Conservation (phyloP, 179 eudicot genomes). For the Silene coronaria region DNA sequence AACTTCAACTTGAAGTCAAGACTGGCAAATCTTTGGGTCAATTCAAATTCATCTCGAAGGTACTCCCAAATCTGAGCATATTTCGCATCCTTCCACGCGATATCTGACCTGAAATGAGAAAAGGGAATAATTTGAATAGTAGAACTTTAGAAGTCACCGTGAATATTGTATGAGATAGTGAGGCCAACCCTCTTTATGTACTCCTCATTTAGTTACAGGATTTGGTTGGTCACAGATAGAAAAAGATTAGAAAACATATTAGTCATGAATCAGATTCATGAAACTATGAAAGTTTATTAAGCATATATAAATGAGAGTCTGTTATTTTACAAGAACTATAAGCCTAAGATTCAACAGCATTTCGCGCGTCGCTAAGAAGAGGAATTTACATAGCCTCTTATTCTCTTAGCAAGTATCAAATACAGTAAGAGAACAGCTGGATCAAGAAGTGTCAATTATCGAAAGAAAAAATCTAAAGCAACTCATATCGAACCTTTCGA, state of each 20-base stretch:
- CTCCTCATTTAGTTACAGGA: too few relatives aligned
- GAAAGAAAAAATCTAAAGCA: not conserved
- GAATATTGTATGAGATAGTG: too few relatives aligned
- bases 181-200: too few relatives aligned
- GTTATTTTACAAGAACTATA: not conserved
- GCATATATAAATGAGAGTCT: too few relatives aligned
- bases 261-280: too few relatives aligned
- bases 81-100: slow-evolving; percentile 98
- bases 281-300: too few relatives aligned
- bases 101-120: slow-evolving; percentile 63
- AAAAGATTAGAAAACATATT: too few relatives aligned
- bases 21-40: slow-evolving; percentile 94
- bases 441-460: not conserved
- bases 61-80: slow-evolving; percentile 99
- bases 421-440: not conserved
- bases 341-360: not conserved
- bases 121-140: not conserved
- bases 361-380: not conserved
- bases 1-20: slow-evolving; percentile 94
- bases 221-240: too few relatives aligned
- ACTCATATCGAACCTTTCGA: slow-evolving; percentile 55
- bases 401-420: not conserved
- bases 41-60: slow-evolving; percentile 87
- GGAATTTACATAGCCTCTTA: not conserved
- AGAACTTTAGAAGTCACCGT: not conserved